Conservation (phyloP, 805 yeast genomes). For the Ogataea glucozyma region DNA sequence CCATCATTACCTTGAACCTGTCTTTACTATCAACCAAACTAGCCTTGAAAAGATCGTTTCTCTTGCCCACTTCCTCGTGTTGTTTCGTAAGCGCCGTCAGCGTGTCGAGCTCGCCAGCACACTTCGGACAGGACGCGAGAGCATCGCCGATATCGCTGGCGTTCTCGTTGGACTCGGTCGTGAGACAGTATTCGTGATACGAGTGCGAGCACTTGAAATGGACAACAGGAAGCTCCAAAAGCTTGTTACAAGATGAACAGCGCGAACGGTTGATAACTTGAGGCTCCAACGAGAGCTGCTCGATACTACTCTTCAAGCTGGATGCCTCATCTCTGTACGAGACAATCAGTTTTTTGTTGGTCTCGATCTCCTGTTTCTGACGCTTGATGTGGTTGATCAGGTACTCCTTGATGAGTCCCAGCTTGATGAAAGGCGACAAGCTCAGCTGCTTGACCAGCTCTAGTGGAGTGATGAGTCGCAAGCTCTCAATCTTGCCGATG, state of each 20-base stretch:
- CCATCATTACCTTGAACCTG: conserved; percentile 73
- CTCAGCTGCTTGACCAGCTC: conserved; percentile 76
- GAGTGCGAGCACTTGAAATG: conserved; percentile 88
- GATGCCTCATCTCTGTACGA: conserved; percentile 69
- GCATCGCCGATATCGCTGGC: conserved; percentile 10
- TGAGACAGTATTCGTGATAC: conserved; percentile 74
- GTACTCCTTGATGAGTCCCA: conserved; percentile 69
- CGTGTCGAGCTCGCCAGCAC: conserved; percentile 71
- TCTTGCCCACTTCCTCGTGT: conserved; percentile 61
- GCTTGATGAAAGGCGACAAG: conserved; percentile 55
- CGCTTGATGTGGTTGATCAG: conserved; percentile 59
- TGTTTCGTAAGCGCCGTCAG: conserved; percentile 56
- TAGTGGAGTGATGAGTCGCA: conserved; percentile 63
- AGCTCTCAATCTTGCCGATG: conserved; percentile 51
- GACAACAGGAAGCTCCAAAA: conserved; percentile 73
- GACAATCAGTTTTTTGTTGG: conserved; percentile 63
- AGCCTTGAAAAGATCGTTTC: conserved; percentile 61
- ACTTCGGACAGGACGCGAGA: conserved; percentile 61
- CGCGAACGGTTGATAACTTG: conserved; percentile 58
- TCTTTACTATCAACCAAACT: conserved; percentile 56
- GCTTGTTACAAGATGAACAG: conserved; percentile 65
- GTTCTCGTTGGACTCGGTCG: conserved; percentile 20
- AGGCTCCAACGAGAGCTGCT: conserved; percentile 47
- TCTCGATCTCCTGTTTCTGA: conserved; percentile 65
- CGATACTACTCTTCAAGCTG: conserved; percentile 53